A percentile compares a stretch with the other conserved stretches of the same genome.
phyloP scores from a whole-genome alignment of 2,329 filamentous ascomycete genomes.

The Teratosphaeria zuluensis region DNA sequence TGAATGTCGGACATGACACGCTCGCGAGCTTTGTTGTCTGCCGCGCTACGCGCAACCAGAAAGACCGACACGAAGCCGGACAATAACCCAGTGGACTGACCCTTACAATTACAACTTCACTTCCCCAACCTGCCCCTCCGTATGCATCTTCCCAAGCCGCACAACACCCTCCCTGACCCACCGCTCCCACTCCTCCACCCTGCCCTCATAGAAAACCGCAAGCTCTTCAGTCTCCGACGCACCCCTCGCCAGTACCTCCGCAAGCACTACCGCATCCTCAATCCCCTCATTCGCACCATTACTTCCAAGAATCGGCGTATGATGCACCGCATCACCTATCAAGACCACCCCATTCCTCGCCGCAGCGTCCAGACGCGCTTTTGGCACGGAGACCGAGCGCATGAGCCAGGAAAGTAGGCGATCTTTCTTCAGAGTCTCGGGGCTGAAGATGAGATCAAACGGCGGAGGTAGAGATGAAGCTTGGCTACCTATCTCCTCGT shows the following conservation, averaged over 20 bases:
- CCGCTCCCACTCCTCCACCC: not conserved
- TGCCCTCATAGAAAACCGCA: not conserved
- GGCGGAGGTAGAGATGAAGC: constrained; percentile 16
- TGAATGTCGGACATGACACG: not conserved
- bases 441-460: constrained; percentile 26
- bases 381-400: constrained; percentile 22
- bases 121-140: not conserved
- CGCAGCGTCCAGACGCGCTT: constrained; percentile 15
- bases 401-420: constrained; percentile 34
- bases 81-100: too few species aligned
- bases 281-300: constrained; percentile 31
- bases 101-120: not conserved
- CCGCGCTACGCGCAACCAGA: too few species aligned
- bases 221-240: not conserved
- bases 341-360: constrained; percentile 21
- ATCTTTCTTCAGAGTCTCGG: constrained; percentile 23
- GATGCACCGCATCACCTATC: constrained; percentile 33
- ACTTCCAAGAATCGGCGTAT: constrained; percentile 32
- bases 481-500: constrained; percentile 23
- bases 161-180: not conserved
- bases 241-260: constrained; percentile 2
- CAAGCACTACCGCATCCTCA: constrained; percentile 27
- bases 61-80: too few species aligned
- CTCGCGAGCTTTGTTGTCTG: too few species aligned
- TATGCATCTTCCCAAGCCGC: not conserved